Conservation (phyloP, 257 asterid species). For the Fraxinus excelsior region DNA sequence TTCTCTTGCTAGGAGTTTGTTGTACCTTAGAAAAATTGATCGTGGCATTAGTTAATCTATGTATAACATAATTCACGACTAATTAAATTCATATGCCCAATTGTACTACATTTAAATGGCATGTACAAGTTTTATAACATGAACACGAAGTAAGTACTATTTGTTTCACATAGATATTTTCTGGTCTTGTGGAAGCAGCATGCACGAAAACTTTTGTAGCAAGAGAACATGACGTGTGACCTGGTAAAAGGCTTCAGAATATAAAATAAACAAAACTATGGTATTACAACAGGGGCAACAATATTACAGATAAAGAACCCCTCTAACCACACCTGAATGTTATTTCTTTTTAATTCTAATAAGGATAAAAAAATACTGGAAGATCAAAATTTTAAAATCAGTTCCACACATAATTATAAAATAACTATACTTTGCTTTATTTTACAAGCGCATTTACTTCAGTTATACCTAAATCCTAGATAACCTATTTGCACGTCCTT, state of each 20-base stretch:
- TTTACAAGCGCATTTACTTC: neutral
- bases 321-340: neutral
- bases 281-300: neutral
- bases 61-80: conserved; percentile 6
- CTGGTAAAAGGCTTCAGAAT: neutral
- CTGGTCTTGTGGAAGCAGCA: neutral
- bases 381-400: neutral
- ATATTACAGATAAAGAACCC: neutral
- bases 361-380: conserved; percentile 1
- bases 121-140: neutral
- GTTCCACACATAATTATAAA: conserved; percentile 8
- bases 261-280: neutral
- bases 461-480: neutral
- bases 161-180: neutral
- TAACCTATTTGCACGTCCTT: neutral
- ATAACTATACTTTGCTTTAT: neutral
- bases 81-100: conserved; percentile 7
- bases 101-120: conserved; percentile 20
- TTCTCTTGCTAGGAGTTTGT: conserved; percentile 62
- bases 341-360: neutral
- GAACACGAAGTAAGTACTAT: conserved; percentile 11
- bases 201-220: neutral
- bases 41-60: conserved; percentile 18
- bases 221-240: neutral
- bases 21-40: conserved; percentile 52